Percentiles rank a stretch among this genome's conserved stretches.
Evolutionary conservation across 306 rosid genomes (phyloP).

Genomic region (Arachis hypogaea): DNA sequence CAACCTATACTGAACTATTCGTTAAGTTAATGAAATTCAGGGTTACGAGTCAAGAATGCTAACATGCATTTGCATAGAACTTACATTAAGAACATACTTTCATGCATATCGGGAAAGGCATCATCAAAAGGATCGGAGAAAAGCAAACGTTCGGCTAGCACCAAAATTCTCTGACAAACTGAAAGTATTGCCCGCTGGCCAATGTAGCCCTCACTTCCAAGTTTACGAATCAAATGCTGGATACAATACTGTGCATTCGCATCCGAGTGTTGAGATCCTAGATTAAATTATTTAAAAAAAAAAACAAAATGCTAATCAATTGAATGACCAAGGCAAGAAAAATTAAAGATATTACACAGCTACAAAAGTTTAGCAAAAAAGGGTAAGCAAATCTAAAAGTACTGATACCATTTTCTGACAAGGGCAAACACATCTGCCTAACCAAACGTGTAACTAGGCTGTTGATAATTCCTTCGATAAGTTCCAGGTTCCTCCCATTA

Average conservation of each 20-base stretch:
- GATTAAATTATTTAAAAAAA: conserved; percentile 27
- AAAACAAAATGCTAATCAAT: conserved; percentile 9
- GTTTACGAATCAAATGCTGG: conserved; percentile 82
- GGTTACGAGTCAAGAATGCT: conserved; percentile 2
- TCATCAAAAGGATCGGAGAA: conserved; percentile 88
- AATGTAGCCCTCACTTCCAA: conserved; percentile 69
- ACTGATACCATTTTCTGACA: conserved; percentile 63
- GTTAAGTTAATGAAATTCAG: conserved; percentile 15
- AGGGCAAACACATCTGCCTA: conserved; percentile 62
- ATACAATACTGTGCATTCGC: conserved; percentile 49
- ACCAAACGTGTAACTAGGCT: conserved; percentile 68
- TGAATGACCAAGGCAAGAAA: conserved; percentile 11
- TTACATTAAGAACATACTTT: conserved; percentile 78
- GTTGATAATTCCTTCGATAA: conserved; percentile 69
- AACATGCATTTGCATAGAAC: conserved; percentile 42
- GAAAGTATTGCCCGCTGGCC: conserved; percentile 77
- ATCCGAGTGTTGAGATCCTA: conserved; percentile 54
- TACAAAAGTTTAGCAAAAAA: conserved; percentile 26
- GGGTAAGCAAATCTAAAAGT: conserved; percentile 36
- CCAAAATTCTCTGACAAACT: conserved; percentile 72
- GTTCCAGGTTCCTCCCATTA: conserved; percentile 55
- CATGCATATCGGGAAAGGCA: conserved; percentile 69
- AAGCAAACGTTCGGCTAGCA: conserved; percentile 75
- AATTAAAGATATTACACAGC: conserved; percentile 12
- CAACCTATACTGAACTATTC: conserved; percentile 10